These are phyloP conservation scores for Triticum aestivum DNA, from an alignment of 176 grass and related monocot genomes.

Conservation along the genomic window DNA sequence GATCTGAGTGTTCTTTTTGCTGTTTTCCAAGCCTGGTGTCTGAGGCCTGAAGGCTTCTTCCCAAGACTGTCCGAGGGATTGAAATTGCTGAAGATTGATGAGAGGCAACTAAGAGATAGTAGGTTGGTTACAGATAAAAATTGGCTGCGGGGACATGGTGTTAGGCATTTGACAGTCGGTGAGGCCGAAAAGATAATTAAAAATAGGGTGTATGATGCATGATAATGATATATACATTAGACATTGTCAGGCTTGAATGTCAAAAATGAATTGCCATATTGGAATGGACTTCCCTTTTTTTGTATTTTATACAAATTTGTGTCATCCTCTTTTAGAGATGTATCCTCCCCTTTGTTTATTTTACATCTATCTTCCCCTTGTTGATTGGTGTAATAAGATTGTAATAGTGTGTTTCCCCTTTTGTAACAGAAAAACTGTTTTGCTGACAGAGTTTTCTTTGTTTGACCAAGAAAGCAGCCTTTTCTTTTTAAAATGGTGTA, in stretches of 20 bases:
- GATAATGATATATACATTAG: not conserved
- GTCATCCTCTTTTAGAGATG: not conserved
- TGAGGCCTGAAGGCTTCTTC: conserved; percentile 90
- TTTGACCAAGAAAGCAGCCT: conserved; percentile 34
- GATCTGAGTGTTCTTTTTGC: conserved; percentile 64
- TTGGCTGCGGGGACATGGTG: conserved; percentile 51
- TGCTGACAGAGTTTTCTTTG: not conserved
- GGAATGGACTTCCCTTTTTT: not conserved
- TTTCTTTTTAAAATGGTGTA: not conserved
- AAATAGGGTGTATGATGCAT: conserved; percentile 33
- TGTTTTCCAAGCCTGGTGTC: conserved; percentile 84
- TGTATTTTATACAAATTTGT: conserved; percentile 18
- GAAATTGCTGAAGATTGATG: conserved; percentile 56
- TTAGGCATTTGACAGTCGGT: conserved; percentile 54
- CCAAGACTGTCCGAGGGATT: conserved; percentile 56
- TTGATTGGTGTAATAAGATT: conserved; percentile 3
- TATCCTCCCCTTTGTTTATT: not conserved
- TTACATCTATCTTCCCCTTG: not conserved
- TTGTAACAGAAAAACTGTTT: not conserved
- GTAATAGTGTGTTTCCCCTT: not conserved
- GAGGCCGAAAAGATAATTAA: conserved; percentile 72
- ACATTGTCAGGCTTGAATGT: not conserved
- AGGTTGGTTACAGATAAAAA: conserved; percentile 34
- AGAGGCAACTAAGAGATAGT: conserved; percentile 39
- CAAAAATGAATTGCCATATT: not conserved